phyloP scores from a whole-genome alignment of 1,284 basidiomycete species.

The Thecaphora thlaspeos region DNA sequence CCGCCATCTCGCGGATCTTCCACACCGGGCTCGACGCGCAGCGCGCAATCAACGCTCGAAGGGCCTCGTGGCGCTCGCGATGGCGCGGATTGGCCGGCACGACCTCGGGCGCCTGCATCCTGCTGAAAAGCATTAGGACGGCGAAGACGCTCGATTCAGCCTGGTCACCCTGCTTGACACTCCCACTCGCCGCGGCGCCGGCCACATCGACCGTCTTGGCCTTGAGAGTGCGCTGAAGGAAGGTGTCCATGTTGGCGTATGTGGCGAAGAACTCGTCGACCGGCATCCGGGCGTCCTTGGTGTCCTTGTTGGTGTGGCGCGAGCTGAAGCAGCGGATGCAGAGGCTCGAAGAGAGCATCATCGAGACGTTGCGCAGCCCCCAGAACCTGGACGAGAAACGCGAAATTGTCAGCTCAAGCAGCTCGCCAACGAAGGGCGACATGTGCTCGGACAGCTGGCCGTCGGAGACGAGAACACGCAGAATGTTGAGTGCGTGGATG shows the following conservation, averaged over 20 bases:
- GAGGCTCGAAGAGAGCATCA: constrained; percentile 58
- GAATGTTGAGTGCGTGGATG: constrained; percentile 58
- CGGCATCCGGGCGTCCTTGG: constrained; percentile 23
- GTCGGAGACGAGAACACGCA: constrained; percentile 52
- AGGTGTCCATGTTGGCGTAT: constrained; percentile 24
- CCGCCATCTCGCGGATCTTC: constrained; percentile 43
- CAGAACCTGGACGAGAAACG: constrained; percentile 56
- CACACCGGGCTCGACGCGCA: constrained; percentile 38
- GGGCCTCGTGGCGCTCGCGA: constrained; percentile 6
- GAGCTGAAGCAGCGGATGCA: constrained; percentile 50
- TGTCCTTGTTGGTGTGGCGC: constrained; percentile 35
- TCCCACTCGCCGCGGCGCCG: too few species aligned
- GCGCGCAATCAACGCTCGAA: constrained; percentile 16
- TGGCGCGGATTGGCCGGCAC: constrained; percentile 6
- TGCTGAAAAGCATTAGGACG: constrained; percentile 45
- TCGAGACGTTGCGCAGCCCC: constrained; percentile 58
- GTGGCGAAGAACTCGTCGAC: constrained; percentile 39
- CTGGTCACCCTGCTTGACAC: constrained; percentile 5
- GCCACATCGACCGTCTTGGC: not conserved
- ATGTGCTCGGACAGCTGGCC: constrained; percentile 35
- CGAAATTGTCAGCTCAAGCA: constrained; percentile 52
- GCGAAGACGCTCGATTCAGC: constrained; percentile 42
- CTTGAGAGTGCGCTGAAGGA: constrained; percentile 21
- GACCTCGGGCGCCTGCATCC: constrained; percentile 30
- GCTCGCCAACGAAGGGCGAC: constrained; percentile 39